These are phyloP conservation scores for Globisporangium paddicum DNA, from an alignment of 352 stramenopile species.

Conservation along the genomic window DNA sequence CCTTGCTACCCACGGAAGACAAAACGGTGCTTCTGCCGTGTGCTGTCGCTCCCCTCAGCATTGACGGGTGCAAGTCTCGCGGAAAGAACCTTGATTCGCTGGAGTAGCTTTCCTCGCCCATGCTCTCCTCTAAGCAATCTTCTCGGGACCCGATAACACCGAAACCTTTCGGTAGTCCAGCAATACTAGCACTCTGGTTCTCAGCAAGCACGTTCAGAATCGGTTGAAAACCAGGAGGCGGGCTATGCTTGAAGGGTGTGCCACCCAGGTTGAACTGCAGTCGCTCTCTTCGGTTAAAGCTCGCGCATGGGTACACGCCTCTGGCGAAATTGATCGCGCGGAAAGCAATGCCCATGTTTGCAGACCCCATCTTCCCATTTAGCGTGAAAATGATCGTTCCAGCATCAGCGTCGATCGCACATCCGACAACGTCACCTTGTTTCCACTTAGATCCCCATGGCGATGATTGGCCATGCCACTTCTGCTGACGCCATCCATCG, in stretches of 20 bases:
- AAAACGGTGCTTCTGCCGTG: slow-evolving; percentile 46
- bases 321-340: slow-evolving; percentile 74
- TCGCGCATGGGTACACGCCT: slow-evolving; percentile 83
- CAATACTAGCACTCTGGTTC: slow-evolving; percentile 24
- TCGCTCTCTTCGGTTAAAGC: slow-evolving; percentile 82
- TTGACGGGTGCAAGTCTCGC: slow-evolving; percentile 70
- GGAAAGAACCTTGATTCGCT: slow-evolving; percentile 76
- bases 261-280: slow-evolving; percentile 88
- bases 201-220: slow-evolving; percentile 69
- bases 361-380: slow-evolving; percentile 87
- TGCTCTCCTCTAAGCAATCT: slow-evolving; percentile 79
- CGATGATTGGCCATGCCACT: slow-evolving; percentile 87
- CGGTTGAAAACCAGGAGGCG: slow-evolving; percentile 70
- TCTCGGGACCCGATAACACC: slow-evolving; percentile 71
- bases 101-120: slow-evolving; percentile 82
- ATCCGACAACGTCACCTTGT: slow-evolving; percentile 89
- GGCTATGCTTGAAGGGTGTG: slow-evolving; percentile 67
- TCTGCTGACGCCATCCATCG: slow-evolving; percentile 89
- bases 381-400: slow-evolving; percentile 89
- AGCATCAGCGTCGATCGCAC: slow-evolving; percentile 82
- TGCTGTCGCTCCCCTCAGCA: slow-evolving; percentile 45
- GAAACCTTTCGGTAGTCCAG: slow-evolving; percentile 60
- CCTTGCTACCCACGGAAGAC: slow-evolving; percentile 41
- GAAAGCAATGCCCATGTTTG: slow-evolving; percentile 86
- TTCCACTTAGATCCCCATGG: slow-evolving; percentile 91